Percentiles rank a stretch among this genome's conserved stretches.
Evolutionary conservation across 1,284 basidiomycete genomes (phyloP).

Genomic region (Boletus smithii): DNA sequence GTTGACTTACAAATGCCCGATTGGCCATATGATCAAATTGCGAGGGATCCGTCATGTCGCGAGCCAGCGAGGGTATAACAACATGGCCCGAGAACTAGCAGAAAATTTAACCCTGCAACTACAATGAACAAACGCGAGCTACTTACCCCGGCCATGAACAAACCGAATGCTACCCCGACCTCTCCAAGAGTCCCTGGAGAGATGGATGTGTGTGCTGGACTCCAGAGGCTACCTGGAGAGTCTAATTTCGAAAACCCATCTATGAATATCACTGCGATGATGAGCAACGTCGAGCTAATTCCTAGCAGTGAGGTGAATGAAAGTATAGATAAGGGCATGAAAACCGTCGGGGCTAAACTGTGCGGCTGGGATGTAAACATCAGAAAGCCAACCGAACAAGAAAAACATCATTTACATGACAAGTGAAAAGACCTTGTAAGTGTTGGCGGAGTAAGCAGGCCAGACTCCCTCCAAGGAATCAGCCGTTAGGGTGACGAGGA

Average conservation of each 20-base stretch:
- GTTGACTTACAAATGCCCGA: slow-evolving; percentile 66
- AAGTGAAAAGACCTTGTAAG: slow-evolving; percentile 76
- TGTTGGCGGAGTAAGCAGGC: slow-evolving; percentile 61
- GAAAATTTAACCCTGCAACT: background rate
- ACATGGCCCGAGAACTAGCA: slow-evolving; percentile 86
- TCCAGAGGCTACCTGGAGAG: slow-evolving; percentile 79
- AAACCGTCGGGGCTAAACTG: slow-evolving; percentile 75
- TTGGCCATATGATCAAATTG: slow-evolving; percentile 84
- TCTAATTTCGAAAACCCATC: slow-evolving; percentile 83
- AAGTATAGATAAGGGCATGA: slow-evolving; percentile 79
- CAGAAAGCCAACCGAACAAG: background rate
- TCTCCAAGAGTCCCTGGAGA: slow-evolving; percentile 55
- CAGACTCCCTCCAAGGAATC: slow-evolving; percentile 78
- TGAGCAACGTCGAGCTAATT: slow-evolving; percentile 73
- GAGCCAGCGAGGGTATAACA: slow-evolving; percentile 85
- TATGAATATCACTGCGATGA: slow-evolving; percentile 77
- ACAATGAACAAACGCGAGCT: background rate
- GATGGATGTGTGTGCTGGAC: slow-evolving; percentile 69
- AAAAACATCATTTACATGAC: slow-evolving; percentile 53
- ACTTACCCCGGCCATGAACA: slow-evolving; percentile 92
- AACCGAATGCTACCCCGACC: slow-evolving; percentile 77
- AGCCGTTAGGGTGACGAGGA: slow-evolving; percentile 82
- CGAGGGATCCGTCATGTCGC: slow-evolving; percentile 85
- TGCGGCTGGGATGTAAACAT: slow-evolving; percentile 27
- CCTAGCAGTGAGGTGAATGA: slow-evolving; percentile 86